Conservation (phyloP, 768 basidiomycete genomes). For the Myochromella boudieri region DNA sequence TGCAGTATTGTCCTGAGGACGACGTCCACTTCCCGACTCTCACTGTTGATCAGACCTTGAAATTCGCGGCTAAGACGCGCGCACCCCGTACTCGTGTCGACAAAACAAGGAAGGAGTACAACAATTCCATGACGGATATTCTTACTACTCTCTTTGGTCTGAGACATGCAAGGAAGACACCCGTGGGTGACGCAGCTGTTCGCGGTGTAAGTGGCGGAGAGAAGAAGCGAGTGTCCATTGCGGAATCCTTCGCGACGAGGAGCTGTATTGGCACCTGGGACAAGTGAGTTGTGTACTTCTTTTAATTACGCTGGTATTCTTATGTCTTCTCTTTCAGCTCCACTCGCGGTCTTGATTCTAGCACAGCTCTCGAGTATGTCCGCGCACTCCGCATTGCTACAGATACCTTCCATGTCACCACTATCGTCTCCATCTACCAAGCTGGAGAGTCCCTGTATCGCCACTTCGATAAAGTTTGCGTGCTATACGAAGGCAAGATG, state of each 20-base stretch:
- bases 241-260: conserved; percentile 60
- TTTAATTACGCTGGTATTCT: neutral
- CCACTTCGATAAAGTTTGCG: conserved; percentile 79
- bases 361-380: conserved; percentile 73
- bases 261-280: conserved; percentile 47
- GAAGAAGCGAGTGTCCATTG: conserved; percentile 59
- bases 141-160: conserved; percentile 76
- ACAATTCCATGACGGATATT: conserved; percentile 49
- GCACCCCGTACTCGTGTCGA: conserved; percentile 56
- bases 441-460: conserved; percentile 68
- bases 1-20: conserved; percentile 80
- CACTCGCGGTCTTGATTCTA: conserved; percentile 64
- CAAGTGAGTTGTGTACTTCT: conserved; percentile 13
- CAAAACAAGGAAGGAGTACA: conserved; percentile 40
- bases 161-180: conserved; percentile 62
- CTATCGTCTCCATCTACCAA: conserved; percentile 84
- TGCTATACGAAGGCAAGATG: conserved; percentile 73
- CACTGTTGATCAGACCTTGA: conserved; percentile 74
- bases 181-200: conserved; percentile 64
- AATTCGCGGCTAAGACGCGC: conserved; percentile 66
- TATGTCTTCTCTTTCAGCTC: conserved; percentile 38
- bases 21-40: conserved; percentile 85
- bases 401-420: conserved; percentile 52
- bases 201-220: conserved; percentile 59
- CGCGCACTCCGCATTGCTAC: conserved; percentile 64